phyloP scores from a whole-genome alignment of 306 rosid species.

The Rosa persica region DNA sequence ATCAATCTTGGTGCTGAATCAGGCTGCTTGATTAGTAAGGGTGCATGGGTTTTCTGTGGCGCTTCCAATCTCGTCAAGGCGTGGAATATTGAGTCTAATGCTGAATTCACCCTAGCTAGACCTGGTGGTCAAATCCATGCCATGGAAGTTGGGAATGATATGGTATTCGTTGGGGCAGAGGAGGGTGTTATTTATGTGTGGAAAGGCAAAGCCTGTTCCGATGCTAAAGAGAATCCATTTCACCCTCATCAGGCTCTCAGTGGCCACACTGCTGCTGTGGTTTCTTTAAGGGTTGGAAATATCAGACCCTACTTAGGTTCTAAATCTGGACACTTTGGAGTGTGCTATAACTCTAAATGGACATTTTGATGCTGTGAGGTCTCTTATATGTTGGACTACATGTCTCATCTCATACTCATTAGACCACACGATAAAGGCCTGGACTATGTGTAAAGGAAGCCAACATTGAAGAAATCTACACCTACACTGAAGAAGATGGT shows the following conservation, averaged over 20 bases:
- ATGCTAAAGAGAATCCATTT: background rate
- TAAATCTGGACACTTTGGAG: background rate
- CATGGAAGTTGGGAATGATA: background rate
- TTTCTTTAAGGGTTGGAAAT: background rate
- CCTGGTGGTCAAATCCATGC: background rate
- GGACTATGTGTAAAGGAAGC: background rate
- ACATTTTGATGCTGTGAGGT: background rate
- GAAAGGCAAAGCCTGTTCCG: background rate
- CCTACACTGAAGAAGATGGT: background rate
- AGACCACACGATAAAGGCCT: background rate
- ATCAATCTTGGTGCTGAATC: constrained; percentile 34
- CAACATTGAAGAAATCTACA: background rate
- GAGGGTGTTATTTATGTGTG: background rate
- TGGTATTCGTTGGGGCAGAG: background rate
- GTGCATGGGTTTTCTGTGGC: constrained; percentile 52
- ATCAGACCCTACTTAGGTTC: background rate
- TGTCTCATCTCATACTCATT: background rate
- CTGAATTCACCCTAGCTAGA: background rate
- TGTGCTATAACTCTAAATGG: background rate
- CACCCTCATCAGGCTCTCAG: background rate
- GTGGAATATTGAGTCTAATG: background rate
- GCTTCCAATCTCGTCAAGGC: constrained; percentile 38
- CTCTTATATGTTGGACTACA: background rate
- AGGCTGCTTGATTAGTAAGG: constrained; percentile 37
- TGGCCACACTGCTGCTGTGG: background rate